Percentiles rank a stretch among this genome's conserved stretches.
These are phyloP conservation scores for Orbilia blumenaviensis DNA, from an alignment of 2,329 filamentous ascomycete genomes.

Conservation along the genomic window DNA sequence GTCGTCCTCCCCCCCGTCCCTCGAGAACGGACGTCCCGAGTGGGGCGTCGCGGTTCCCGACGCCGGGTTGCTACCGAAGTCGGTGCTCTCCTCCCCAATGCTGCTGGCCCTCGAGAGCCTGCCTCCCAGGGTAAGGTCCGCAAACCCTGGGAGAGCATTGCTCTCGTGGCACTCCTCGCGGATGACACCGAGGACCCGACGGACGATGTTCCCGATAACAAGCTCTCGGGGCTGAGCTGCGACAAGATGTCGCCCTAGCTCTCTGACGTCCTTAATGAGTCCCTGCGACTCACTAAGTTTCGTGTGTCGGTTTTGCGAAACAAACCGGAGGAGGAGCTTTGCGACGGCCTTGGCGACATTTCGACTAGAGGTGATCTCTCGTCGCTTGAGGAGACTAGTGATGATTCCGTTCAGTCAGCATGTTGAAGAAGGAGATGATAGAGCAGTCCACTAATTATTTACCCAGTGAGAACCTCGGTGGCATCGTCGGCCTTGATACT, in stretches of 20 bases:
- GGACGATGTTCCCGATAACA: constrained; percentile 91
- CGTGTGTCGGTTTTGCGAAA: constrained; percentile 71
- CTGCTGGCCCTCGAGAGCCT: constrained; percentile 43
- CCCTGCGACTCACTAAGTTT: constrained; percentile 79
- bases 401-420: constrained; percentile 22
- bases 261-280: constrained; percentile 80
- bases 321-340: constrained; percentile 84
- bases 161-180: constrained; percentile 89
- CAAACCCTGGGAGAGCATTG: constrained; percentile 59
- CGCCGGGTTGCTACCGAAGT: constrained; percentile 14
- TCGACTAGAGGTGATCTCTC: constrained; percentile 87
- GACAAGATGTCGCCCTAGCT: constrained; percentile 78
- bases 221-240: constrained; percentile 89
- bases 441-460: neutral
- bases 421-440: neutral
- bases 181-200: constrained; percentile 87
- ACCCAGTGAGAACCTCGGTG: constrained; percentile 44
- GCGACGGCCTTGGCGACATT: constrained; percentile 91
- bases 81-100: constrained; percentile 37
- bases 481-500: constrained; percentile 34
- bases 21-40: constrained; percentile 42
- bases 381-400: constrained; percentile 80
- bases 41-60: constrained; percentile 41
- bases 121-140: constrained; percentile 33
- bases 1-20: constrained; percentile 43